Base-by-base conservation (phyloP, 345 rosid genomes). In the Syzygium grande region DNA sequence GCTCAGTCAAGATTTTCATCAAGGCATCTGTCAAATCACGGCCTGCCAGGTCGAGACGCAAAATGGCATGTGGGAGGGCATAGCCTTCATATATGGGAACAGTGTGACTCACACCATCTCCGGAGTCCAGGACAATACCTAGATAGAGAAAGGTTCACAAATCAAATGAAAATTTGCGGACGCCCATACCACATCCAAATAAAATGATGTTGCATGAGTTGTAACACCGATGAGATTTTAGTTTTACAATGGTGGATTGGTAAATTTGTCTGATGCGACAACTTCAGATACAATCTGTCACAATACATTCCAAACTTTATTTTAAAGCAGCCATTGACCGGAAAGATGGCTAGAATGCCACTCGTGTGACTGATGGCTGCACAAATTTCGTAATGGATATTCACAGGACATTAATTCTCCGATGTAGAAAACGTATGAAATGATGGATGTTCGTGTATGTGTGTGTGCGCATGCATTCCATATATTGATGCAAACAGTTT, bases 21-120 rank as follows among this genome's bases (percentile, higher is more conserved):
- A 94, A 93, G 89, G 94, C 93, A 73, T 94, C 97, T 0, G 98
- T 94, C 79, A 95, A 96, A 87, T 94, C 98, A 91, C 95, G 98
- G 14, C 98, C 96, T 87, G 96, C 96, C 78, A 95, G 89, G 90
- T 95, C 95, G 5, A 95, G 94, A 89, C 96, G 96, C 89, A 94
- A 91, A 86, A 95, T 94, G 89, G 98, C 97, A 88, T 94, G 96
- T 84, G 96, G 95, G 29, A 92, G 93, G 86, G 94, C 95, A 85
- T 92, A 92, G 55, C 95, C 93, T 88, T 93, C 93, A 29, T 92
- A 92, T 88, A 93, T 93, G 63, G 95, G 95, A 86, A 93, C 95
- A 34, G 93, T 93, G 88, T 92, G 95, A 86, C 95, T 93, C 88
- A 93, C 94, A 88, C 95, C 95, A 88, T 92, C 95, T 87, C 93